Base-by-base conservation (phyloP, 179 eudicot genomes). In the Gypsophila paniculata region DNA sequence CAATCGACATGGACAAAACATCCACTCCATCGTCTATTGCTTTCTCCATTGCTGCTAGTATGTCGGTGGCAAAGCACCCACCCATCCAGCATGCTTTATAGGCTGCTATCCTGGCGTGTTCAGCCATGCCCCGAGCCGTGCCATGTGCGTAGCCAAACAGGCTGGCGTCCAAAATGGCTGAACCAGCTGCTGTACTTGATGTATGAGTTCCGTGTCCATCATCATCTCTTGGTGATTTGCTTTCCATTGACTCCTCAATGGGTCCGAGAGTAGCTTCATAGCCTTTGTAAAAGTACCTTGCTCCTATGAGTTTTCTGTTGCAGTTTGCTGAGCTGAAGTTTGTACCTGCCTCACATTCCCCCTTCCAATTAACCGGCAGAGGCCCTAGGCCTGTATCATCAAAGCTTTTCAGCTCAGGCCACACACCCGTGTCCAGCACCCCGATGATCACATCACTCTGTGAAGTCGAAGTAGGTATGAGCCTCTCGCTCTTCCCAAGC, bases 201-300 rank as follows among this genome's bases (percentile, higher is more conserved):
- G 93, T 88, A 82, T 91, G 97, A 22, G 96, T 90, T 17, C 97
- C 97, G 64, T 91, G 97, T 34, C 97, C 97, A 11, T 86, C 89
- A 52, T 88, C 93, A 49, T 91, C 97, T 72, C 91, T 81, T 0
- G 97, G 90, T 0, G 97, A 91, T 75, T 74, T 88, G 15, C 91
- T 86, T 65, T 91, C 96, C 19, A 22, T 64, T 2, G 79, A 75
- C 58, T 77, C 86, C 54, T 90, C 90, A 19, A 91, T 81, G n/a
- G 87, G 84, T n/a, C 93, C 96, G 4, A 61, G 75, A 32, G 82
- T 76, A 23, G 89, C 85, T 75, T 86, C 91, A 46, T 91, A 91
- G 11, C 90, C 93, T 73, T 80, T 86, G 52, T 75, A 84, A 74
- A 88, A 91, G 68, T 44, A 83, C 78, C 96, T 83, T 3, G 96